Evolutionary conservation across 345 rosid genomes (phyloP).

Genomic region (Populus pruinosa): DNA sequence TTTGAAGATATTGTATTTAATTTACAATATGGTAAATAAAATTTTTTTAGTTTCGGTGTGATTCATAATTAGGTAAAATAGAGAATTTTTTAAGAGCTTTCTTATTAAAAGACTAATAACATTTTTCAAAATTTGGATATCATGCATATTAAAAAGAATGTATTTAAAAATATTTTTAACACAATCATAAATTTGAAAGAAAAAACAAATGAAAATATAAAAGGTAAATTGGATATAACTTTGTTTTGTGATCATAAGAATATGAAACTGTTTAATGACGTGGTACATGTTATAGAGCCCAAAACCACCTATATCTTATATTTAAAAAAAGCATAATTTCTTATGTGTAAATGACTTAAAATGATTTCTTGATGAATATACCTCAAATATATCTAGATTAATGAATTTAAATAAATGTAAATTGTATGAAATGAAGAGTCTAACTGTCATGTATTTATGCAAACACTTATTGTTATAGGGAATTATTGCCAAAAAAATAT

Average conservation of each 20-base stretch:
- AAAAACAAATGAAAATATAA: background rate
- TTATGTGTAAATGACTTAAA: background rate
- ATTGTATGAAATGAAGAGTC: background rate
- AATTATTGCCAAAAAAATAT: no score
- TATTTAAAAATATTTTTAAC: slow-evolving; percentile 3
- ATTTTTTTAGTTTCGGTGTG: no score
- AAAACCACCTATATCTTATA: slow-evolving; percentile 3
- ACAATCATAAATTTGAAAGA: background rate
- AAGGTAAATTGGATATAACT: background rate
- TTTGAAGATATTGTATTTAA: no score
- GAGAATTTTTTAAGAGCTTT: no score
- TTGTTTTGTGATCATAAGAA: background rate
- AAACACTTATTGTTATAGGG: background rate
- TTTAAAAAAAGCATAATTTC: background rate
- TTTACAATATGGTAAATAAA: no score
- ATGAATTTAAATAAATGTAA: background rate
- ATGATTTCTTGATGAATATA: background rate
- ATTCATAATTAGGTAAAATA: no score
- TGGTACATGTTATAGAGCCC: background rate
- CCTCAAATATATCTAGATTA: background rate
- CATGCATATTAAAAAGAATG: slow-evolving; percentile 13
- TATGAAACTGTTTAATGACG: background rate
- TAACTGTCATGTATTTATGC: background rate
- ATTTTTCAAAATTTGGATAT: background rate
- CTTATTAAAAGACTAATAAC: no score